phyloP scores from a whole-genome alignment of 2,329 filamentous ascomycete species.

The Didymella pinodella region DNA sequence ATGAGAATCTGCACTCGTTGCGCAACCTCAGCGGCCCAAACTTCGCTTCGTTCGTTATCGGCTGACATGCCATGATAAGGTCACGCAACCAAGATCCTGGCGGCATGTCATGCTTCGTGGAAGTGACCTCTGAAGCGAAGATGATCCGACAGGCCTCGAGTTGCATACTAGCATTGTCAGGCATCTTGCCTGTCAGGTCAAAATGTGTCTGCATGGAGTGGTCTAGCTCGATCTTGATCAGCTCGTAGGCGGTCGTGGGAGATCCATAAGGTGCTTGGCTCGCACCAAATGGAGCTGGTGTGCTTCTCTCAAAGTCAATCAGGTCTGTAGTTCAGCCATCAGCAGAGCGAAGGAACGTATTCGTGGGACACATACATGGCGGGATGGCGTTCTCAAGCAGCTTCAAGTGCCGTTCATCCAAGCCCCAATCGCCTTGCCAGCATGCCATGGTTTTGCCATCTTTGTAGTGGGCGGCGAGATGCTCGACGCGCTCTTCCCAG shows the following conservation, averaged over 20 bases:
- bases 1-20: conserved; percentile 20
- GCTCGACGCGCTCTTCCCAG: conserved; percentile 36
- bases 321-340: conserved; percentile 25
- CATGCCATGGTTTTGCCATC: conserved; percentile 33
- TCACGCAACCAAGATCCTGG: conserved; percentile 36
- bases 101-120: conserved; percentile 9
- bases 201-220: conserved; percentile 34
- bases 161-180: conserved; percentile 34
- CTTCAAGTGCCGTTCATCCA: conserved; percentile 25
- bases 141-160: conserved; percentile 40
- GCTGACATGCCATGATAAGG: conserved; percentile 34
- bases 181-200: conserved; percentile 31
- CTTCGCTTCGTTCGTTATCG: conserved; percentile 28
- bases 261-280: conserved; percentile 33
- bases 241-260: conserved; percentile 37
- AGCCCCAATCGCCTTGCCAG: conserved; percentile 41
- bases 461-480: conserved; percentile 41
- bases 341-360: neutral
- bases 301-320: conserved; percentile 31
- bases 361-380: conserved; percentile 23
- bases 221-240: conserved; percentile 38
- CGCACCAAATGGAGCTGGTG: conserved; percentile 33
- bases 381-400: conserved; percentile 34
- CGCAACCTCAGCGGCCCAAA: conserved; percentile 32
- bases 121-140: conserved; percentile 33